Evolutionary conservation across 2,329 filamentous ascomycete species (phyloP).

Genomic region (Chaetomium sp.): DNA sequence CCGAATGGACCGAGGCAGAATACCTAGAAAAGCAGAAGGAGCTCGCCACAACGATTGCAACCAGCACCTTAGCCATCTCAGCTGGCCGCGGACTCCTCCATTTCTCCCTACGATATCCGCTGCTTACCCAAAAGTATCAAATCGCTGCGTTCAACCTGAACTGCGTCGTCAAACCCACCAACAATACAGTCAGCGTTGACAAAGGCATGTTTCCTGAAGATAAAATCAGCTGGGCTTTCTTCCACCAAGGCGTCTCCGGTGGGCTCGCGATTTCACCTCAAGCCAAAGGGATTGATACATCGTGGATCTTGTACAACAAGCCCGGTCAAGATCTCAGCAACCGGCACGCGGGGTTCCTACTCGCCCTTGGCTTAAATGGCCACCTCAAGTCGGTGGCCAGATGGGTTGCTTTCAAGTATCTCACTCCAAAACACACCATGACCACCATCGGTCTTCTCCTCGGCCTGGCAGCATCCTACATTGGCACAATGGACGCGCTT

Average conservation of each 20-base stretch:
- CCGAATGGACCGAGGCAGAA: constrained; percentile 76
- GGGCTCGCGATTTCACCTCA: constrained; percentile 84
- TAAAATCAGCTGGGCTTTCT: constrained; percentile 97
- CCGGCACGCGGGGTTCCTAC: constrained; percentile 87
- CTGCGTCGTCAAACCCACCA: constrained; percentile 85
- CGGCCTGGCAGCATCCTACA: constrained; percentile 84
- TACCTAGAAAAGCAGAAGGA: constrained; percentile 90
- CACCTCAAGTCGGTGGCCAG: constrained; percentile 92
- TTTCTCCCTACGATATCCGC: constrained; percentile 77
- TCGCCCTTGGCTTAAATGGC: constrained; percentile 87
- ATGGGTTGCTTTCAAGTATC: constrained; percentile 97
- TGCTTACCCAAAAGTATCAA: constrained; percentile 87
- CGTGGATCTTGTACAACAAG: constrained; percentile 98
- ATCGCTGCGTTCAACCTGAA: constrained; percentile 87
- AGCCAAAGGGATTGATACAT: constrained; percentile 92
- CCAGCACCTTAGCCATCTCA: constrained; percentile 81
- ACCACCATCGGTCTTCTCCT: constrained; percentile 93
- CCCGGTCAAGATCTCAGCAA: constrained; percentile 81
- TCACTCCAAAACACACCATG: constrained; percentile 99
- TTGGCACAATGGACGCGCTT: constrained; percentile 95
- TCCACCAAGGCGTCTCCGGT: constrained; percentile 91
- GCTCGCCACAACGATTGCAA: constrained; percentile 77
- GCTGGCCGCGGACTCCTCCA: constrained; percentile 81
- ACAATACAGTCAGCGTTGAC: constrained; percentile 90
- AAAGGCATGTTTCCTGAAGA: constrained; percentile 84